These are phyloP conservation scores for Evernia prunastri DNA, from an alignment of 495 filamentous ascomycete species.

Conservation along the genomic window DNA sequence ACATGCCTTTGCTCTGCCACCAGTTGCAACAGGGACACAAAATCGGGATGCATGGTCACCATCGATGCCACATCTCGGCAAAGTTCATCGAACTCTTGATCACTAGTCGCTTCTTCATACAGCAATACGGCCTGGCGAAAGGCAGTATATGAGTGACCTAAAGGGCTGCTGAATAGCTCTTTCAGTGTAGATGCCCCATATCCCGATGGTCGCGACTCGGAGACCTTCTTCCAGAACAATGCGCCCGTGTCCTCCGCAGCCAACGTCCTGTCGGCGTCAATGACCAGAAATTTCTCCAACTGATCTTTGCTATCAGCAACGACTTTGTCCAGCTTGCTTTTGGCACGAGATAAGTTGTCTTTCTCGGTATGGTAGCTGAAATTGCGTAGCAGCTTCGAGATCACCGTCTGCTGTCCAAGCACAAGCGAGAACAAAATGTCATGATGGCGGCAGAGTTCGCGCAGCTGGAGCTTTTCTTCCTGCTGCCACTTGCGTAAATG, in stretches of 20 bases:
- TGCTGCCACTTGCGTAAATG: conserved; percentile 50
- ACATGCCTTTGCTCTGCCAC: conserved; percentile 37
- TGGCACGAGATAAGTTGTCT: conserved; percentile 37
- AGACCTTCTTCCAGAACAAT: conserved; percentile 45
- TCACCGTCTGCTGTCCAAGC: conserved; percentile 17
- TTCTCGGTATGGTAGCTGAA: conserved; percentile 38
- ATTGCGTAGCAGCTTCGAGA: conserved; percentile 32
- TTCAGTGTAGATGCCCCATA: conserved; percentile 35
- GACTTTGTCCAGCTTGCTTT: conserved; percentile 36
- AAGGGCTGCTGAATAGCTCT: conserved; percentile 41
- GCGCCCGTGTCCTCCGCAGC: conserved; percentile 47
- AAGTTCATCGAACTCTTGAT: conserved; percentile 41
- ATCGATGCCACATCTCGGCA: conserved; percentile 43
- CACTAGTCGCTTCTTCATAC: conserved; percentile 44
- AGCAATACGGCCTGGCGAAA: conserved; percentile 53
- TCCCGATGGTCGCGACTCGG: conserved; percentile 10
- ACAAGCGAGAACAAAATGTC: conserved; percentile 44
- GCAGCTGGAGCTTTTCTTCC: conserved; percentile 43
- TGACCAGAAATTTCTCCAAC: conserved; percentile 43
- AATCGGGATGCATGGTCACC: conserved; percentile 45
- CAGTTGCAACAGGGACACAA: conserved; percentile 40
- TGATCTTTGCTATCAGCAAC: conserved; percentile 24
- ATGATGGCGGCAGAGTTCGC: conserved; percentile 41
- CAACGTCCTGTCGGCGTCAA: conserved; percentile 57
- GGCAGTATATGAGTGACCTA: conserved; percentile 50